Evolutionary conservation across 768 basidiomycete genomes (phyloP), one percentile per base, ranked within the genome.

Genomic region (Kwoniella bestiolae): DNA sequence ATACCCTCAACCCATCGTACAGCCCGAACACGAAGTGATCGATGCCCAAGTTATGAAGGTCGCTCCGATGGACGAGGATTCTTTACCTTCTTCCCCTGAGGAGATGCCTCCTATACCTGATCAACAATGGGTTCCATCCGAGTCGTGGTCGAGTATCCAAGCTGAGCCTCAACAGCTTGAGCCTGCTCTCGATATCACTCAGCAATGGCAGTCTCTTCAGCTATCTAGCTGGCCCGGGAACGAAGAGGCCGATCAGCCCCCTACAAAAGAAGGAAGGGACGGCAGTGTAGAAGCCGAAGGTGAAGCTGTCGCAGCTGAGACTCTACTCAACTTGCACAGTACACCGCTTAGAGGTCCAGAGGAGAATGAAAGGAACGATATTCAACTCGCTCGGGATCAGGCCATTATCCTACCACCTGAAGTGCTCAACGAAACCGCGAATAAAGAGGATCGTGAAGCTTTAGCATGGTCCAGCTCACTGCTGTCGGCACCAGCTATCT

Each of bases 251-350:
- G 45, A 55, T 8, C 35, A 34, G 12, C 12, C 28, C 5, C 5
- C 32, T 5, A 25, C 44, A 18, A 7, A 34, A 16, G 23, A n/a
- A 23, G 8, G 6, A 14, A 61, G 45, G 26, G 60, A 61, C 28
- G 60, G 60, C 5, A 61, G 60, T 52, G 50, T 61, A 23, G 60
- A 38, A 5, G 29, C 50, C 4, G 56, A 66, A 35, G 65, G 57
- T 23, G 65, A 60, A 41, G 53, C 57, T n/a, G 59, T 52, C 18
- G 66, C 61, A 5, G 66, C 66, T 3, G 67, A 68, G 25, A 64
- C 29, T 29, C 44, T 68, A 7, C 52, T 68, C 21, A 51, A 65
- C 32, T 46, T 68, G 2, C 67, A 65, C 45, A 64, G 62, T 26
- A 64, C 67, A 3, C 67, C 67, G 2, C 23, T 68, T 9, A 51